Conservation (phyloP, 1,139 yeast genomes). For the Blastobotrys indianensis region DNA sequence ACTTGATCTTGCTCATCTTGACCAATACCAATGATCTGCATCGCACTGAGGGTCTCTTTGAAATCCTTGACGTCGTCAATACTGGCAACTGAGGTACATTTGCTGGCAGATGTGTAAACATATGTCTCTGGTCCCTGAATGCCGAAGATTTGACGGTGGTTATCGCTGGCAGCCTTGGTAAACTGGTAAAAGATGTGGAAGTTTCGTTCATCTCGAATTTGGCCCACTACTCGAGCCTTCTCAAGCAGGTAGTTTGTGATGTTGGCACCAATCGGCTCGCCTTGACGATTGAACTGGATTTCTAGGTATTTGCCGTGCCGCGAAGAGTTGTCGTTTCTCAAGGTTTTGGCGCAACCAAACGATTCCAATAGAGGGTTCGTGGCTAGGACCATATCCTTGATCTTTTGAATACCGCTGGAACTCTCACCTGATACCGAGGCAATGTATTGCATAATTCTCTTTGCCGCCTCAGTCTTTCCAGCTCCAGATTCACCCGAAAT, state of each 20-base stretch:
- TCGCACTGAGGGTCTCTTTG: conserved; percentile 74
- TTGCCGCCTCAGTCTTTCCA: conserved; percentile 98
- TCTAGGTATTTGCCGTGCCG: conserved; percentile 97
- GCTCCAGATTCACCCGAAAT: conserved; percentile 99
- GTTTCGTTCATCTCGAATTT: conserved; percentile 85
- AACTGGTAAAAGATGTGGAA: conserved; percentile 96
- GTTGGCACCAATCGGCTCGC: conserved; percentile 91
- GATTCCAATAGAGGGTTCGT: conserved; percentile 95
- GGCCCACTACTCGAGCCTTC: conserved; percentile 93
- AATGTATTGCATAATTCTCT: conserved; percentile 96
- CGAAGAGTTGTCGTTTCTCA: conserved; percentile 92
- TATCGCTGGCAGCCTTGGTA: conserved; percentile 84
- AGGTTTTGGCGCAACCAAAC: conserved; percentile 97
- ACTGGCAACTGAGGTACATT: conserved; percentile 80
- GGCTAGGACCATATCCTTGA: conserved; percentile 96
- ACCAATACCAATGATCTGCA: conserved; percentile 78
- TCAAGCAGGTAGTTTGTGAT: conserved; percentile 92
- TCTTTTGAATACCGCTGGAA: conserved; percentile 64
- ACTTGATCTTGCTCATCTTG: conserved; percentile 85
- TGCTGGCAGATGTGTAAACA: conserved; percentile 78
- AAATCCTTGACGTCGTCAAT: conserved; percentile 79
- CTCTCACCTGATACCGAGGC: conserved; percentile 72
- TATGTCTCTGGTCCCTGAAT: conserved; percentile 93
- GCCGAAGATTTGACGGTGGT: conserved; percentile 77
- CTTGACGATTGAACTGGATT: conserved; percentile 73